Base-by-base conservation (phyloP, 2,329 filamentous ascomycete genomes). In the Neonectria neomacrospora region DNA sequence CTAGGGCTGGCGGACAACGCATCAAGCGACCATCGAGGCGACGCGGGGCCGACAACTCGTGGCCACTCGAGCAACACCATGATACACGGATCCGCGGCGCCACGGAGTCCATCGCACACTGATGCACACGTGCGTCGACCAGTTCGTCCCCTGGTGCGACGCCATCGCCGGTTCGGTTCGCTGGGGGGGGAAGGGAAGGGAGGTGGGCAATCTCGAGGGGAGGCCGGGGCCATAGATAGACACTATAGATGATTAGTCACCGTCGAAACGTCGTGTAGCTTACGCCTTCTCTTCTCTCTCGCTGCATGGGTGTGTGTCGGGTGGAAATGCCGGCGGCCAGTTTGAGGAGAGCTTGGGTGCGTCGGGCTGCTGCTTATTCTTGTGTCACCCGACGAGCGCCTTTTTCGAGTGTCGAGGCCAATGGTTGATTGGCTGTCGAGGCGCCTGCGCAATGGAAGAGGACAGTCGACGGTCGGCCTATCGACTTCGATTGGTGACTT, bases 31-130 rank as follows among this genome's bases (percentile, higher is more conserved):
- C 63, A 66, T 65, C 63, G 61, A 70, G 67, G 66, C 67, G 65
- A 57, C 50, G 57, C 37, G 53, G 37, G 30, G 58, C 3, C 16
- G 45, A 45, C 57, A 39, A 51, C 53, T 57, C 20, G 52, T 67
- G 54, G 64, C 69, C 68, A 71, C 65, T 71, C 65, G 65, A 70
- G 66, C 60, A 61, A 70, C 63, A 70, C 65, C 69, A 69, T 66
- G 56, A 20, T 23, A n/a, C 65, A 42, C 26, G 66, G n/a, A 10
- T n/a, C 51, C 60, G 37, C 18, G 26, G 23, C 23, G 16, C 44
- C 7, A 20, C 41, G 6, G 7, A 10, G 30, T 48, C 45, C 45
- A 50, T 50, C n/a, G 7, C 47, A 50, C 47, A 50, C 47, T 50
- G 47, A 22, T 50, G 26, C 47, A 32, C 47, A 32, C 47, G 26